phyloP scores from a whole-genome alignment of 805 yeast genomes.

The Pichia cephalocereana region DNA sequence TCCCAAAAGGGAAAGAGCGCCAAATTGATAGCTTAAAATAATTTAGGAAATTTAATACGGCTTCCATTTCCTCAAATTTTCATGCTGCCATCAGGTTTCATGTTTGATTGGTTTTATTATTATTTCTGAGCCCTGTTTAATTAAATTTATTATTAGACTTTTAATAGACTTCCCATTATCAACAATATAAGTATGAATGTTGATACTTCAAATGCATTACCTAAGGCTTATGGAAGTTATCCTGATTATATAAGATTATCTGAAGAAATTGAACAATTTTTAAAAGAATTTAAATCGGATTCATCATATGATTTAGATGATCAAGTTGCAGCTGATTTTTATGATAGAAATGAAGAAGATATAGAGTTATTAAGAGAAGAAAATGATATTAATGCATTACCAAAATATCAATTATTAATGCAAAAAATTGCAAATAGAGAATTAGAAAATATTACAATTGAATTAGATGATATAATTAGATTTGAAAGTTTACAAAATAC shows the following conservation, averaged over 20 bases:
- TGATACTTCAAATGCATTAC: not conserved
- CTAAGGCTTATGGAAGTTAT: conserved; percentile 7
- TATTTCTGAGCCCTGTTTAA: no score
- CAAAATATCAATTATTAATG: conserved; percentile 67
- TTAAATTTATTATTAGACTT: no score
- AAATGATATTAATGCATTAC: conserved; percentile 29
- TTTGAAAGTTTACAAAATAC: conserved; percentile 41
- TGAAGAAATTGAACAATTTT: conserved; percentile 51
- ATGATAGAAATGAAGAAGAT: conserved; percentile 28
- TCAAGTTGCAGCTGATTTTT: conserved; percentile 24
- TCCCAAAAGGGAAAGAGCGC: not conserved
- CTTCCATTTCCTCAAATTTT: no score
- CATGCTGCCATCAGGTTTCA: not conserved
- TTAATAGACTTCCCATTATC: no score
- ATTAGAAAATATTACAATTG: conserved; percentile 54
- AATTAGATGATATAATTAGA: conserved; percentile 72
- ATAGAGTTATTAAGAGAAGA: conserved; percentile 18
- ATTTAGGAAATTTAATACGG: no score
- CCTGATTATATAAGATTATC: conserved; percentile 59
- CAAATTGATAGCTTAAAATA: not conserved
- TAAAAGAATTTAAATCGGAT: conserved; percentile 55
- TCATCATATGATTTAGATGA: conserved; percentile 11
- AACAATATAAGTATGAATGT: not conserved
- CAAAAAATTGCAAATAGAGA: conserved; percentile 85
- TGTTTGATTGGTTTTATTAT: no score